Evolutionary conservation across 2,329 filamentous ascomycete species (phyloP).

Genomic region (Calonectria naviculata): DNA sequence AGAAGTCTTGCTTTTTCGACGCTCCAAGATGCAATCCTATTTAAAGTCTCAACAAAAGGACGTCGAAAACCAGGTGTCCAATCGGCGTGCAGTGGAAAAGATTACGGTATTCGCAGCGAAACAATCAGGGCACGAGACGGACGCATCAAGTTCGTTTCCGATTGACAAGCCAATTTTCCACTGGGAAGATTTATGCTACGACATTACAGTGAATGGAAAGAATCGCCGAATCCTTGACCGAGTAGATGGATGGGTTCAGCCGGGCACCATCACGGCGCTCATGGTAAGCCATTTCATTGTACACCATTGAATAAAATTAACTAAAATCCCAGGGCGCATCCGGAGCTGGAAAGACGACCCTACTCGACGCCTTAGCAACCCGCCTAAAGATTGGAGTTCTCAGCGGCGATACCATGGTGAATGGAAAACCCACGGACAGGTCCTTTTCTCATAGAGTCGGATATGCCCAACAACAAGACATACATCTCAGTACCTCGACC

Average conservation of each 20-base stretch:
- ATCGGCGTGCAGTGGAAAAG: neutral
- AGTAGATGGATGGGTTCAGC: constrained; percentile 81
- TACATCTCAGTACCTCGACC: constrained; percentile 52
- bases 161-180: constrained; percentile 58
- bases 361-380: constrained; percentile 72
- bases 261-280: constrained; percentile 75
- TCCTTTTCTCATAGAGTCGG: constrained; percentile 78
- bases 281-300: constrained; percentile 50
- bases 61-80: neutral
- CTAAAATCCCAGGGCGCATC: constrained; percentile 42
- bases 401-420: constrained; percentile 74
- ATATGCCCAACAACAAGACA: constrained; percentile 76
- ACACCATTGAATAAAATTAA: neutral
- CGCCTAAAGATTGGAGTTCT: constrained; percentile 77
- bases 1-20: constrained; percentile 68
- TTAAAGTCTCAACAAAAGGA: neutral
- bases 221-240: constrained; percentile 73
- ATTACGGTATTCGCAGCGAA: neutral
- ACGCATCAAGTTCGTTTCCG: neutral
- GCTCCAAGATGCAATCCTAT: constrained; percentile 20
- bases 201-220: constrained; percentile 75
- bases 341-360: constrained; percentile 69
- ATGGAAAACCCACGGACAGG: constrained; percentile 70
- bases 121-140: neutral
- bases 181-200: constrained; percentile 77